Evolutionary conservation across 2,329 filamentous ascomycete genomes (phyloP), one percentile per base, ranked within the genome.

Genomic region (Arthroderma uncinatum): DNA sequence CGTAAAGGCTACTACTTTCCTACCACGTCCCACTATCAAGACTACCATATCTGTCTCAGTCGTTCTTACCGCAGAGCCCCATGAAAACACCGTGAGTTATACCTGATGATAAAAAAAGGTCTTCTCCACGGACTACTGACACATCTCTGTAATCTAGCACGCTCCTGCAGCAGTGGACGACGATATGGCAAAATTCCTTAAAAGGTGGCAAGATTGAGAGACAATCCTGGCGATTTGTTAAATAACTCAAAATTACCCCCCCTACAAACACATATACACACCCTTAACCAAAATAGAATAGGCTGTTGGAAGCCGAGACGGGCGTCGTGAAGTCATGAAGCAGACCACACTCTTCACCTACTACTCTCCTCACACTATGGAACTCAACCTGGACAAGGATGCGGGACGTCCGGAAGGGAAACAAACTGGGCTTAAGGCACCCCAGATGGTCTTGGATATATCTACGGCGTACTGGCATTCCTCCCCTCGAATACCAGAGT

Each of bases 31-130:
- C 14, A 75, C 68, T 2, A 68, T 78, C 14, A 61, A 73, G 58
- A 80, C 75, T 2, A 85, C 82, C 2, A 63, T 78, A 6, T 58
- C 58, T 0, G 60, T 68, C 7, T 82, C 79, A 2, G 71, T 74
- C 50, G 69, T 70, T 56, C 69, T 77, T 58, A 83, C 80, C 25
- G 72, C 76, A 16, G 67, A 67, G 50, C 81, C 77, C 62, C 74
- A 75, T 59, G 81, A 81, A 68, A 83, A 84, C 63, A 79, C 81
- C 48, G 82, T 84, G 73, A 65, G 80, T 75, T 42, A 21, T 47
- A 50, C 28, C 7, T 30, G 28, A 30, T 4, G 4, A 30, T 30
- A 30, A 30, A 3, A 4, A 3, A 7, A 19, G 30, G 14, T 37
- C 7, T 53, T 16, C 8, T 37, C 0, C 10, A 53, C 4, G 23